Conservation (phyloP, 352 stramenopile genomes). For the Globisporangium acanthophoron region DNA sequence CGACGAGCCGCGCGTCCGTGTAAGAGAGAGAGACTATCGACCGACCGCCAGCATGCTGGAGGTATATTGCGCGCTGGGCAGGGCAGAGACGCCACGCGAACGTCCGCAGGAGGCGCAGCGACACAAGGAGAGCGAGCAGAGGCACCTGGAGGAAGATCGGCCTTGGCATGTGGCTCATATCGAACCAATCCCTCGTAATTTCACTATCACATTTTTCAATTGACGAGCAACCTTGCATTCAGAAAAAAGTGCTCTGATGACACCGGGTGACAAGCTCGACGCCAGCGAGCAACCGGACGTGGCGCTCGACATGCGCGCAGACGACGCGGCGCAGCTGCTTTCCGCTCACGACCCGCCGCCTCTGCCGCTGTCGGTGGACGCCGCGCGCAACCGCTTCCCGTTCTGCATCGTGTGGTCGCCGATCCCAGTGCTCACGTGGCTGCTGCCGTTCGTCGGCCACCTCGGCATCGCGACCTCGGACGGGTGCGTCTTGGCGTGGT, state of each 20-base stretch:
- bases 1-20: conserved; percentile 1
- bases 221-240: too few species aligned
- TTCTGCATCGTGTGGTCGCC: conserved; percentile 93
- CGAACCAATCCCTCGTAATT: background rate
- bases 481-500: conserved; percentile 26
- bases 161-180: too few species aligned
- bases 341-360: background rate
- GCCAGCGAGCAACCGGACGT: background rate
- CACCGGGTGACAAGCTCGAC: background rate
- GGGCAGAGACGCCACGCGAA: background rate
- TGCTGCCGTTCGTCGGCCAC: conserved; percentile 96
- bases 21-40: background rate
- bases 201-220: background rate
- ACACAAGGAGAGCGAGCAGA: background rate
- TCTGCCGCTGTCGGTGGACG: conserved; percentile 16
- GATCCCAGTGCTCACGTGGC: conserved; percentile 87
- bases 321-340: conserved; percentile 5
- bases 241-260: background rate
- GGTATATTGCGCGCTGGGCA: background rate
- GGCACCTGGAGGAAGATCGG: too few species aligned
- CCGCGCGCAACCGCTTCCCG: conserved; percentile 59
- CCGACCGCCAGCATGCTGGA: background rate
- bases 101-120: background rate
- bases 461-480: conserved; percentile 90
- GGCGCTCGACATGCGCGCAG: conserved; percentile 12